Evolutionary conservation across 2,329 filamentous ascomycete genomes (phyloP), one percentile per base, ranked within the genome.

Genomic region (Fusarium cicatricum): DNA sequence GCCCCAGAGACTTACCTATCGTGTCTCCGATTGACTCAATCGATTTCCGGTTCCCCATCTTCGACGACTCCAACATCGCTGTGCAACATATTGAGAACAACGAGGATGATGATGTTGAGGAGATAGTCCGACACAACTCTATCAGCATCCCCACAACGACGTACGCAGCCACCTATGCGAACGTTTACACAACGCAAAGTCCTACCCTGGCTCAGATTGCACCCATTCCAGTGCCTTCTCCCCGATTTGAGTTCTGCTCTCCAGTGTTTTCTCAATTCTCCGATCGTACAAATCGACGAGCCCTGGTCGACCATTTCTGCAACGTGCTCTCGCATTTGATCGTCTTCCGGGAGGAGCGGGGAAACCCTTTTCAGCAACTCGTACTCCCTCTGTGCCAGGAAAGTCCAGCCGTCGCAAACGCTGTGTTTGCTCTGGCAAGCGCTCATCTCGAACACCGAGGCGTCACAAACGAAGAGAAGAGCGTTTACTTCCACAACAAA

Each of bases 371-470:
- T 65, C 83, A 85, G 61, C 83, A 86, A 63, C 75, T 87, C 12
- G 82, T 88, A 9, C 73, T 88, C n/a, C 85, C 85, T 2, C 74
- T 88, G 33, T 84, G 83, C 3, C 77, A 81, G 42, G 76, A 70
- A 37, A 85, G 83, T 65, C 76, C 77, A 0, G 81, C 84, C 1
- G 81, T 97, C 4, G 90, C 90, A 72, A 91, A 95, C 69, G 91
- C 92, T 10, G 89, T 97, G 55, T 92, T 91, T 54, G 92, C 92
- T 1, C 78, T 97, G 8, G 86, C 91, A 1, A 90, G 90, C 52
- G 94, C 92, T 54, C 95, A 97, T 71, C 78, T 96, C 53, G 90
- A 94, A 62, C 91, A 84, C 42, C 75, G 83, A 21, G 83, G 82
- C 2, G 74, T 84, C 6, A 73, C 80, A 21, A 81, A 80, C 17